phyloP scores from a whole-genome alignment of 2,329 filamentous ascomycete species.

The Verticillium nubilum region DNA sequence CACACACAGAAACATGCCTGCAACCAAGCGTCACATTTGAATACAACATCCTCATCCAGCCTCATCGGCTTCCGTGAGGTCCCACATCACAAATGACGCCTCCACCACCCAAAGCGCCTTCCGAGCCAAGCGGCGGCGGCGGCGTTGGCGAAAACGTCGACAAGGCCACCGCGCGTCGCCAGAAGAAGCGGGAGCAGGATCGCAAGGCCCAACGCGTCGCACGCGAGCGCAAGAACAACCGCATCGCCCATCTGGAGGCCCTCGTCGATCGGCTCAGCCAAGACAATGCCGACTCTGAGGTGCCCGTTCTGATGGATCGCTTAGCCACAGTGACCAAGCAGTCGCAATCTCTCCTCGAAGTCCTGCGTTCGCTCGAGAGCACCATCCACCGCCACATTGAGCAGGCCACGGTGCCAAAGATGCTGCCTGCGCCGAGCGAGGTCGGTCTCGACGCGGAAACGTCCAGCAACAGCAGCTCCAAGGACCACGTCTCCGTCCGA shows the following conservation, averaged over 20 bases:
- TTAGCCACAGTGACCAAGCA: slow-evolving; percentile 18
- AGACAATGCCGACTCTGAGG: slow-evolving; percentile 18
- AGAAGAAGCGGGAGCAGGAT: slow-evolving; percentile 25
- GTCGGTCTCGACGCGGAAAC: neutral
- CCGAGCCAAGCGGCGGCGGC: neutral
- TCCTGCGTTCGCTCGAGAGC: slow-evolving; percentile 10
- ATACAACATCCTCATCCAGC: neutral
- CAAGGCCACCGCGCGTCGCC: slow-evolving; percentile 11
- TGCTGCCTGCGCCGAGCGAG: neutral
- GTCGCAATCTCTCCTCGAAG: slow-evolving; percentile 12
- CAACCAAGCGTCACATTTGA: neutral
- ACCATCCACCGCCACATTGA: slow-evolving; percentile 10
- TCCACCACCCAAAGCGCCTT: neutral
- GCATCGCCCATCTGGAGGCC: slow-evolving; percentile 23
- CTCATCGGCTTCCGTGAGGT: too few relatives aligned
- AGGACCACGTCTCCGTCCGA: neutral
- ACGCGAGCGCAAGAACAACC: slow-evolving; percentile 23
- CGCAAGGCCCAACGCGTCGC: slow-evolving; percentile 24
- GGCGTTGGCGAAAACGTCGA: neutral
- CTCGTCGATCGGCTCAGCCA: slow-evolving; percentile 19
- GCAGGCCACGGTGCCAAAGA: neutral
- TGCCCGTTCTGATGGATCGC: slow-evolving; percentile 18
- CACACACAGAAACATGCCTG: slow-evolving; percentile 4
- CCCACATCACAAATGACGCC: too few relatives aligned
- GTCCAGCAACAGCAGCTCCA: neutral